Conservation (phyloP, 208 protist species). For the Wallacemonas rigidus region DNA sequence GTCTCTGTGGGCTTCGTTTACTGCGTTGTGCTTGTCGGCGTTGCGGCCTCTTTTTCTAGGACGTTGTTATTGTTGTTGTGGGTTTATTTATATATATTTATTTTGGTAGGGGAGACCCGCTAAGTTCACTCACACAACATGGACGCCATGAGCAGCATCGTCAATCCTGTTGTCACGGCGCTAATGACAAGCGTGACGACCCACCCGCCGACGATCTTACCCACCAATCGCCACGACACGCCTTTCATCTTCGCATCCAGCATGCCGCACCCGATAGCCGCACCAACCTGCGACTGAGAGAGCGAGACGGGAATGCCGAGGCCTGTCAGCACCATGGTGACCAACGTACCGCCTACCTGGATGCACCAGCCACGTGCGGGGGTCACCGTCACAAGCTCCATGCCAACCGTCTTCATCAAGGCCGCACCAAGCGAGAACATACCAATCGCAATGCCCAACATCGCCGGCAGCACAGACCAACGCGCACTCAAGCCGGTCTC, state of each 20-base stretch:
- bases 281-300: conserved; percentile 78
- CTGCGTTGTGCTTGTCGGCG: background rate
- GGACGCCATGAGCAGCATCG: conserved; percentile 44
- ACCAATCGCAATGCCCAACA: conserved; percentile 85
- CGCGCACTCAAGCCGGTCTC: conserved; percentile 43
- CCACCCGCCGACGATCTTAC: conserved; percentile 77
- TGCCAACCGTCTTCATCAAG: conserved; percentile 84
- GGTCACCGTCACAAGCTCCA: conserved; percentile 85
- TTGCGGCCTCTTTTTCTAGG: background rate
- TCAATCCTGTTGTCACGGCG: conserved; percentile 54
- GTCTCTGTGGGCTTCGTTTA: too few species aligned
- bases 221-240: conserved; percentile 70
- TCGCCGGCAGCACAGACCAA: conserved; percentile 78
- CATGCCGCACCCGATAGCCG: conserved; percentile 80
- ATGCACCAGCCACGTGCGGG: conserved; percentile 85
- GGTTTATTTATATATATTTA: background rate
- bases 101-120: background rate
- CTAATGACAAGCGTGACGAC: conserved; percentile 76
- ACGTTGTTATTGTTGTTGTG: background rate
- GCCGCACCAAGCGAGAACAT: conserved; percentile 75
- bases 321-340: conserved; percentile 85
- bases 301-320: conserved; percentile 82
- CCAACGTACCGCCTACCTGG: conserved; percentile 70
- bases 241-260: conserved; percentile 59
- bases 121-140: conserved; percentile 36